These are phyloP conservation scores for Dipodascus geniculatus DNA, from an alignment of 805 yeast genomes.

Conservation along the genomic window DNA sequence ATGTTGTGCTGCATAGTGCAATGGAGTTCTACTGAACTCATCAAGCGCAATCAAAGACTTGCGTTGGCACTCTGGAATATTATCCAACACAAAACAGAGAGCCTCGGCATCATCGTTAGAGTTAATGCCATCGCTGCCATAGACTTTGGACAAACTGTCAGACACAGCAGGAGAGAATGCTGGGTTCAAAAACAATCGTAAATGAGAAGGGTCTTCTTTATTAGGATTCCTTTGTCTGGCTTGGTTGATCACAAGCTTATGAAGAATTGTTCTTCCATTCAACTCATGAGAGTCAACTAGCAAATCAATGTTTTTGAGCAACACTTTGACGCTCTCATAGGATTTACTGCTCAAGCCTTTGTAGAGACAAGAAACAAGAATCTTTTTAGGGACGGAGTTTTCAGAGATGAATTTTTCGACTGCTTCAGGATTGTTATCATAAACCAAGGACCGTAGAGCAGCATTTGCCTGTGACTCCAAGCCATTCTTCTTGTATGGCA, in stretches of 20 bases:
- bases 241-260: constrained; percentile 65
- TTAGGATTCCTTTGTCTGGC: constrained; percentile 36
- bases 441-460: constrained; percentile 31
- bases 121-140: constrained; percentile 52
- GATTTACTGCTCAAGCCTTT: not conserved
- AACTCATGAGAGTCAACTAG: constrained; percentile 60
- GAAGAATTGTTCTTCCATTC: constrained; percentile 74
- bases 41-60: constrained; percentile 55
- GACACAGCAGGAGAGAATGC: constrained; percentile 44
- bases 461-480: constrained; percentile 35
- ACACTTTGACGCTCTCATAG: constrained; percentile 23
- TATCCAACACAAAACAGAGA: constrained; percentile 44
- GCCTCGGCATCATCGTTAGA: constrained; percentile 49
- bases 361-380: constrained; percentile 40
- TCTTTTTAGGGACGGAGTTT: constrained; percentile 51
- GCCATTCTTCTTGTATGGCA: constrained; percentile 13
- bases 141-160: constrained; percentile 39
- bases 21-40: constrained; percentile 68
- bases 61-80: constrained; percentile 42
- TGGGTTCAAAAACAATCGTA: constrained; percentile 25
- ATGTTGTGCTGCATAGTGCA: constrained; percentile 82
- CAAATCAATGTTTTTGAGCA: constrained; percentile 40
- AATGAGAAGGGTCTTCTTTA: constrained; percentile 3
- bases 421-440: constrained; percentile 29
- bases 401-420: constrained; percentile 36